A percentile compares a stretch with the other conserved stretches of the same genome.
phyloP scores from a whole-genome alignment of 345 rosid genomes.

The Hypericum androsaemum region DNA sequence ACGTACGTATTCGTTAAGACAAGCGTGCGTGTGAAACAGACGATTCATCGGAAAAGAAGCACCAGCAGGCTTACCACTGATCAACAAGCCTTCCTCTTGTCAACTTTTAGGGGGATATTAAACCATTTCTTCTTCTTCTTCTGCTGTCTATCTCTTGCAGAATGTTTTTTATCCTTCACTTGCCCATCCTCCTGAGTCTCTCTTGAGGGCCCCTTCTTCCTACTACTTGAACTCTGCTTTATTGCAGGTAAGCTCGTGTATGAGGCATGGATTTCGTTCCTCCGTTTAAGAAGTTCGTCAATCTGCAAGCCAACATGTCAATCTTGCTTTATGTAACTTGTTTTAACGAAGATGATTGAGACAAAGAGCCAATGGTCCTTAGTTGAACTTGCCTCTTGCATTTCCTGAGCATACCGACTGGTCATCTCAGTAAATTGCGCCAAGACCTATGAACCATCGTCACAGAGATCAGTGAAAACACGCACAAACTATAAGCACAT shows the following conservation, averaged over 20 bases:
- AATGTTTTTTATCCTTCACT: constrained; percentile 48
- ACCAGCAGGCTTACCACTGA: constrained; percentile 11
- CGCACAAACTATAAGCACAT: constrained; percentile 2
- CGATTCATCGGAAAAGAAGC: too few relatives aligned
- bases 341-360: neutral
- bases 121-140: constrained; percentile 91
- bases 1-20: too few relatives aligned
- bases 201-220: constrained; percentile 44
- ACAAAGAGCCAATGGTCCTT: neutral
- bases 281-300: constrained; percentile 74
- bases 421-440: constrained; percentile 91
- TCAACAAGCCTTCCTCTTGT: constrained; percentile 90
- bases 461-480: constrained; percentile 7
- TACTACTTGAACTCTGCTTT: constrained; percentile 58
- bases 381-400: constrained; percentile 65
- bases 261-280: constrained; percentile 71
- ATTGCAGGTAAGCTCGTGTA: constrained; percentile 55
- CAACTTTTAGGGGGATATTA: constrained; percentile 67
- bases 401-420: constrained; percentile 77
- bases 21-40: too few relatives aligned
- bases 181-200: constrained; percentile 58
- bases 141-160: constrained; percentile 44
- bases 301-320: constrained; percentile 40
- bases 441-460: constrained; percentile 43
- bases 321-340: neutral